These are phyloP conservation scores for Mentha longifolia DNA, from an alignment of 257 asterid species.

Conservation along the genomic window DNA sequence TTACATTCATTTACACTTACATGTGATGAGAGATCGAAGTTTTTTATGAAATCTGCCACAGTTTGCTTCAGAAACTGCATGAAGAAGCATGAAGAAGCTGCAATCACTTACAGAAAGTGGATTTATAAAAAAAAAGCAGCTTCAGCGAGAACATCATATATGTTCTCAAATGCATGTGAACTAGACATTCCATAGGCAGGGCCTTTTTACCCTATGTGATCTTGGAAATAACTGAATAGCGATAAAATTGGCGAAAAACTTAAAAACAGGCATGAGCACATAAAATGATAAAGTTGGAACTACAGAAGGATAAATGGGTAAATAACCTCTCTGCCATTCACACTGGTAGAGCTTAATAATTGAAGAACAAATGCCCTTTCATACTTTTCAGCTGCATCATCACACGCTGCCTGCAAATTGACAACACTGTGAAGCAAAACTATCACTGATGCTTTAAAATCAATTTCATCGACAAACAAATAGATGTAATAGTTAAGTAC, in stretches of 20 bases:
- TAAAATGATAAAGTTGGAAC: conserved; percentile 7
- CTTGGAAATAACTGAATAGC: conserved; percentile 7
- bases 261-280: conserved; percentile 17
- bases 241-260: conserved; percentile 5
- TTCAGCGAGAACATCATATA: neutral
- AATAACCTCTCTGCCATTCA: conserved; percentile 66
- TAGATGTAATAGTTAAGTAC: conserved; percentile 15
- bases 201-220: neutral
- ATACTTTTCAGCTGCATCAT: conserved; percentile 70
- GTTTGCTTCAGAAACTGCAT: conserved; percentile 87
- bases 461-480: conserved; percentile 19
- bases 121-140: conserved; percentile 8
- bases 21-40: conserved; percentile 64
- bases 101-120: conserved; percentile 24
- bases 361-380: conserved; percentile 87
- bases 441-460: conserved; percentile 24
- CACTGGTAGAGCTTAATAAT: conserved; percentile 57
- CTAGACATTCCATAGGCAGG: conserved; percentile 5
- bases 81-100: conserved; percentile 39
- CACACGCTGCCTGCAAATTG: conserved; percentile 78
- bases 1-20: conserved; percentile 52
- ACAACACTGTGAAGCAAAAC: conserved; percentile 31
- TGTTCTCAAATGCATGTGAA: conserved; percentile 19
- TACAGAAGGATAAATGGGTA: conserved; percentile 30
- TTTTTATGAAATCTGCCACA: conserved; percentile 69